Evolutionary conservation across 1,284 basidiomycete species (phyloP).

Genomic region (Jaminaea rosea): DNA sequence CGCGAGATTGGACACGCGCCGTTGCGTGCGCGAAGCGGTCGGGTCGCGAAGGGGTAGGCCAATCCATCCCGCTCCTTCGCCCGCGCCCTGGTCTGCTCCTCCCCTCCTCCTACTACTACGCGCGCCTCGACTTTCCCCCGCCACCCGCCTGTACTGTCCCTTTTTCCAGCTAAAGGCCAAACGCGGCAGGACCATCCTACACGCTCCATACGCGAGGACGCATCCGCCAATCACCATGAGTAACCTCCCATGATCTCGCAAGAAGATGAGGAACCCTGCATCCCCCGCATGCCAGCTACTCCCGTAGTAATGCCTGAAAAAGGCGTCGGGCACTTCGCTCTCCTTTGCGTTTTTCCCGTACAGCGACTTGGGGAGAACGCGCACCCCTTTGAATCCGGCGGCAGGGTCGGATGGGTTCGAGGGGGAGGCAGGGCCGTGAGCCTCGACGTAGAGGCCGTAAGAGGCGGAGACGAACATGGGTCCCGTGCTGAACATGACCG

Average conservation of each 20-base stretch:
- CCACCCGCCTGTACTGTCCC: not conserved
- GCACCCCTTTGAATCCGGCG: constrained; percentile 53
- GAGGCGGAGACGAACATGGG: constrained; percentile 49
- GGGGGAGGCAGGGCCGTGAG: constrained; percentile 80
- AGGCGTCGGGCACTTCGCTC: constrained; percentile 75
- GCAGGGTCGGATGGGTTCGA: constrained; percentile 72
- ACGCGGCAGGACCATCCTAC: constrained; percentile 17
- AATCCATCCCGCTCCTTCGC: constrained; percentile 14
- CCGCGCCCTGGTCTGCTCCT: not conserved
- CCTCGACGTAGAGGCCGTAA: constrained; percentile 35
- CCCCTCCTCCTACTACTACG: constrained; percentile 6
- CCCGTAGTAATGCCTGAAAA: constrained; percentile 81
- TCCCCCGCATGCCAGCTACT: constrained; percentile 67
- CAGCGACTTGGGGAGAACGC: constrained; percentile 81
- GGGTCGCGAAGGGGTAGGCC: constrained; percentile 15
- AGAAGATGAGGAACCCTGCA: constrained; percentile 45
- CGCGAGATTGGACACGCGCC: not conserved
- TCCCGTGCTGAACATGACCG: constrained; percentile 98
- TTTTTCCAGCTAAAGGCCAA: constrained; percentile 2
- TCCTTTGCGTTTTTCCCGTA: constrained; percentile 92
- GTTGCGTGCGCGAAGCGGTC: not conserved
- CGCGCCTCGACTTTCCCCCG: constrained; percentile 7
- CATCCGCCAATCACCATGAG: constrained; percentile 27
- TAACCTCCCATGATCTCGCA: constrained; percentile 35
- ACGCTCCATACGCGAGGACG: constrained; percentile 20